A percentile compares a stretch with the other conserved stretches of the same genome.
phyloP scores from a whole-genome alignment of 805 yeast species.

The Candida multigemmis region DNA sequence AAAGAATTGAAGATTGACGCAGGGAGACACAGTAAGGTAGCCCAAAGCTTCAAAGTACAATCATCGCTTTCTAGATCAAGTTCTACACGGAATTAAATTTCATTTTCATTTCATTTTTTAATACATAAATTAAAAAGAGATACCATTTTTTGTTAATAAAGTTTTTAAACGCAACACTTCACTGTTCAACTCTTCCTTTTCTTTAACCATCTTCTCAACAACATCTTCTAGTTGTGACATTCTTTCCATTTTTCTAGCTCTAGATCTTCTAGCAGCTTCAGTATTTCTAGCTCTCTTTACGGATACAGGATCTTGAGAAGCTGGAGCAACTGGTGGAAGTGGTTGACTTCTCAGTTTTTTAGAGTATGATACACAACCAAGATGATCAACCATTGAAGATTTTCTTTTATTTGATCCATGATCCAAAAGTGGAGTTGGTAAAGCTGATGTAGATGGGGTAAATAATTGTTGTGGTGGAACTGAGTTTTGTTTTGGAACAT shows the following conservation, averaged over 20 bases:
- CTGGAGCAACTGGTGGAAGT: slow-evolving; percentile 55
- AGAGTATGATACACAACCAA: slow-evolving; percentile 69
- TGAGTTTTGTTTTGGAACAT: slow-evolving; percentile 1
- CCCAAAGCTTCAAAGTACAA: no score
- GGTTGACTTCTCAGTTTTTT: slow-evolving; percentile 72
- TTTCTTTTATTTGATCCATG: slow-evolving; percentile 4
- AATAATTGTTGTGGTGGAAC: slow-evolving; percentile 11
- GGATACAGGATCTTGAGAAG: slow-evolving; percentile 58
- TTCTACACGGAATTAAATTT: no score
- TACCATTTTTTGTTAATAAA: no score
- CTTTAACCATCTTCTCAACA: slow-evolving; percentile 55
- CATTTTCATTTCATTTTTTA: no score
- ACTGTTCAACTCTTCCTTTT: slow-evolving; percentile 48
- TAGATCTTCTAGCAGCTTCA: slow-evolving; percentile 94
- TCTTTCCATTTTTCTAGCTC: slow-evolving; percentile 88
- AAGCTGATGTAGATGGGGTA: slow-evolving; percentile 21
- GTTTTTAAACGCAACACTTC: slow-evolving; percentile 57
- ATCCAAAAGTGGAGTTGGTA: slow-evolving; percentile 24
- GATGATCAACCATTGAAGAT: slow-evolving; percentile 44
- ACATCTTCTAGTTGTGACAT: slow-evolving; percentile 74
- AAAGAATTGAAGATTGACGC: no score
- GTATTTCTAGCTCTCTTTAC: slow-evolving; percentile 92
- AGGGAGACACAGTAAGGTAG: no score
- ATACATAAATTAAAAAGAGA: no score
- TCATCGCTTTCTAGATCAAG: no score